Evolutionary conservation across 2,329 filamentous ascomycete genomes (phyloP).

Genomic region (Colletotrichum lentis): DNA sequence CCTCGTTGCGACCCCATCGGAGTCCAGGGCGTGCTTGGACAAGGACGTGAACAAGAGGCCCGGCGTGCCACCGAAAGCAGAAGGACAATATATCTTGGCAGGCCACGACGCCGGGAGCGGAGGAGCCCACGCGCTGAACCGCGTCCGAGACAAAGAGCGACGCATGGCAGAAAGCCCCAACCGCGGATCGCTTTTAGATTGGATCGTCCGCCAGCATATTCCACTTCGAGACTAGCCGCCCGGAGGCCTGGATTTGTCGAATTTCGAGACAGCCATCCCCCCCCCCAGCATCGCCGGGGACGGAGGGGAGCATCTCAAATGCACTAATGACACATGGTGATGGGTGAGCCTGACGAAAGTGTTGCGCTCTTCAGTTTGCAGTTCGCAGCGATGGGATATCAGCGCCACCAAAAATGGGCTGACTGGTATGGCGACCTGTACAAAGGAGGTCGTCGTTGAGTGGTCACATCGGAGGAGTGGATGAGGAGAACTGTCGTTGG

Average conservation of each 20-base stretch:
- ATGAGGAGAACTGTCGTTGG: conserved; percentile 6
- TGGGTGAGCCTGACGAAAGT: background rate
- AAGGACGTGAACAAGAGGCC: conserved; percentile 10
- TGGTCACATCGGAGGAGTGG: background rate
- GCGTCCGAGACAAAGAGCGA: conserved; percentile 11
- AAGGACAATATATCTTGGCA: background rate
- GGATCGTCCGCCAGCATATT: conserved; percentile 7
- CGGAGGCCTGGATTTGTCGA: background rate
- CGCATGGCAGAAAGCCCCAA: conserved; percentile 8
- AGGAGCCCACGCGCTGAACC: background rate
- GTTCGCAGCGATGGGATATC: background rate
- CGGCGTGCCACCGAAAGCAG: conserved; percentile 12
- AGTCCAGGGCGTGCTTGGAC: background rate
- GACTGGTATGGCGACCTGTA: too few relatives aligned
- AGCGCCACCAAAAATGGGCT: background rate
- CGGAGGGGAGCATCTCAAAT: background rate
- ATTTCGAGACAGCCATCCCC: conserved; percentile 26
- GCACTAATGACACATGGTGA: background rate
- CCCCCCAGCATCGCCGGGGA: background rate
- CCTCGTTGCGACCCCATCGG: background rate
- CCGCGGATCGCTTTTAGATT: conserved; percentile 9
- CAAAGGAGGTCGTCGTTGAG: background rate
- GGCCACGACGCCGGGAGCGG: conserved; percentile 23
- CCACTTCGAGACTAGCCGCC: conserved; percentile 12
- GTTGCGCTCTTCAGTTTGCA: background rate